Percentiles rank a stretch among this genome's conserved stretches.
Evolutionary conservation across 2,329 filamentous ascomycete species (phyloP).

Genomic region (Penicillium sp.): DNA sequence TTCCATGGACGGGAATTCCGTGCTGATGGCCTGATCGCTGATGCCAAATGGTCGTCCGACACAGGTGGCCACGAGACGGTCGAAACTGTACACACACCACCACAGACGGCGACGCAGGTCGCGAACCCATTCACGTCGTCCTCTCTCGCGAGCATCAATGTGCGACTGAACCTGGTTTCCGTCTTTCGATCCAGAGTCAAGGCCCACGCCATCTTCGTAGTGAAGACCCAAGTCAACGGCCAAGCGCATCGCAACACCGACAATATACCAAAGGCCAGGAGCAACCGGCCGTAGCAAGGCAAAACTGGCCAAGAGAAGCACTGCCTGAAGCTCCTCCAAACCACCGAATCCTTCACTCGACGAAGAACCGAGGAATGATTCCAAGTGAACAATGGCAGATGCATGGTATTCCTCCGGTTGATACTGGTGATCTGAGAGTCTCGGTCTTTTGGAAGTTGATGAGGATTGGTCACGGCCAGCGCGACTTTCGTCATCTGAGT

Average conservation of each 20-base stretch:
- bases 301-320: conserved; percentile 84
- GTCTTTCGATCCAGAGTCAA: conserved; percentile 48
- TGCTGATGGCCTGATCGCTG: conserved; percentile 93
- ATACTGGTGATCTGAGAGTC: conserved; percentile 55
- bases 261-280: conserved; percentile 94
- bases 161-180: conserved; percentile 30
- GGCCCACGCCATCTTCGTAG: conserved; percentile 76
- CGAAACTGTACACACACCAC: conserved; percentile 96
- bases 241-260: conserved; percentile 83
- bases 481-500: conserved; percentile 24
- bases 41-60: conserved; percentile 91
- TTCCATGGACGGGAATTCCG: conserved; percentile 82
- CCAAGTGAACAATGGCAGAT: conserved; percentile 85
- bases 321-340: conserved; percentile 88
- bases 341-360: conserved; percentile 68
- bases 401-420: conserved; percentile 96
- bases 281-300: conserved; percentile 85
- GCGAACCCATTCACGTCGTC: conserved; percentile 74
- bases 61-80: conserved; percentile 89
- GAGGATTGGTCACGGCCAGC: conserved; percentile 24
- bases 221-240: conserved; percentile 89
- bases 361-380: conserved; percentile 68
- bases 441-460: conserved; percentile 47
- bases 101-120: conserved; percentile 82
- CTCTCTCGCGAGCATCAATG: conserved; percentile 54